Base-by-base conservation (phyloP, 1,284 basidiomycete species). In the Melanopsichium pennsylvanicum region DNA sequence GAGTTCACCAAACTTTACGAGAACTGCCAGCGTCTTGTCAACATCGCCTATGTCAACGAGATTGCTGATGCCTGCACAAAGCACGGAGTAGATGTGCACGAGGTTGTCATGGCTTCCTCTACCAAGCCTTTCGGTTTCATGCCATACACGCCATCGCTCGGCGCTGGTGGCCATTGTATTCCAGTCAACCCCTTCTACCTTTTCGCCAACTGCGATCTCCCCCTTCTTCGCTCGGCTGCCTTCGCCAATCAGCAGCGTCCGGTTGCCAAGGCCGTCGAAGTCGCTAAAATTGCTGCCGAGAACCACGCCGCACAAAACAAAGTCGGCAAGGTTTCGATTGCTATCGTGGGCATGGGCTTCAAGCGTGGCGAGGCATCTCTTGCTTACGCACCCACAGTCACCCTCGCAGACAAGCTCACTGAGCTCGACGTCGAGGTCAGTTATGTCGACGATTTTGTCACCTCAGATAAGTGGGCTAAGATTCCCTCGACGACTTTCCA, bases 1-100 rank as follows among this genome's bases (percentile, higher is more conserved):
- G 62, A 66, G 33, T 54, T 66, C 18, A 59, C 55, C 19, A 66
- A 66, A 38, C 47, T 66, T 6, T 66, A 59, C 56, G 62, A 66
- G 27, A 66, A 59, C 49, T 66, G 62, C 25, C 56, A 59, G 35
- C 31, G 62, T 5, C 32, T 66, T 6, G 21, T 66, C 46, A 58
- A 59, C 56, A 66, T 66, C 29, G 56, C 62, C n/a, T 66, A 66
- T 19, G 50, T 66, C 46, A 66, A 66, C 56, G 62, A 66, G 42
- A 66, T 66, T 11, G 49, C 62, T 15, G 62, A 66, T 35, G 62
- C 62, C 1, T 66, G 62, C 33, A 45, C 39, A 8, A 34, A 47
- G 23, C 62, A 54, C 40, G 56, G 56, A 1, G 50, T 66, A 1
- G 62, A 66, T 9, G 47, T 66, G 2, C 62, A 66, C 41, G 62